These are phyloP conservation scores for Hemileia vastatrix DNA, from an alignment of 1,284 basidiomycete genomes.

Conservation along the genomic window DNA sequence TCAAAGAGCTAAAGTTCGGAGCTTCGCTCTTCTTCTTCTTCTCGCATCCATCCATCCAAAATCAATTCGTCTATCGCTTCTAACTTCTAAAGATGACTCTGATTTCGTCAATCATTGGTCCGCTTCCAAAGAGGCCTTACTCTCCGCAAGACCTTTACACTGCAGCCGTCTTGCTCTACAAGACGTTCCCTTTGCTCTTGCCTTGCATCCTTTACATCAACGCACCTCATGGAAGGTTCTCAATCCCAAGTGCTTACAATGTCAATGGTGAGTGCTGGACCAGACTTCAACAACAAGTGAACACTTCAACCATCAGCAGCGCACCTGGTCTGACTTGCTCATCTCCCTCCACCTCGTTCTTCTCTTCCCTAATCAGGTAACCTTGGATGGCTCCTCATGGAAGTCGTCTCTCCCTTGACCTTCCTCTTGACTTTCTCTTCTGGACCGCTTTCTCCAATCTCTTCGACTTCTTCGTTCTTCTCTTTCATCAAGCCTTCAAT, in stretches of 20 bases:
- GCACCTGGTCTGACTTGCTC: not conserved
- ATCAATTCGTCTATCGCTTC: no score
- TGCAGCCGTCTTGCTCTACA: slow-evolving; percentile 42
- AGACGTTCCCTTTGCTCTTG: slow-evolving; percentile 46
- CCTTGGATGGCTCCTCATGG: slow-evolving; percentile 73
- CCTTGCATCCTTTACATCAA: slow-evolving; percentile 50
- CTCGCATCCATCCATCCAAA: no score
- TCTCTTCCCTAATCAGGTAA: slow-evolving; percentile 49
- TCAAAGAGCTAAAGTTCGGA: no score
- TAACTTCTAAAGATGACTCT: no score
- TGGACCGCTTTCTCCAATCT: slow-evolving; percentile 48
- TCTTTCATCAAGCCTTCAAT: slow-evolving; percentile 40
- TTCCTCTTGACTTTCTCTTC: slow-evolving; percentile 45
- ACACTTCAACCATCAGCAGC: not conserved
- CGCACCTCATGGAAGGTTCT: slow-evolving; percentile 69
- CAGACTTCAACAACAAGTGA: not conserved
- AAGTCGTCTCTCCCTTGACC: slow-evolving; percentile 62
- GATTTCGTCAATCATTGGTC: no score
- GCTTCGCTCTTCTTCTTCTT: no score
- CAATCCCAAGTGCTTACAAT: slow-evolving; percentile 49
- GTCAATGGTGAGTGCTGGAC: slow-evolving; percentile 51
- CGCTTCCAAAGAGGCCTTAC: no score
- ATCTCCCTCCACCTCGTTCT: slow-evolving; percentile 9
- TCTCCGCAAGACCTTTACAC: no score
- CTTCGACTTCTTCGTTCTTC: slow-evolving; percentile 25